Base-by-base conservation (phyloP, 192 early-diverging fungal species). In the Umbelopsis sp. region DNA sequence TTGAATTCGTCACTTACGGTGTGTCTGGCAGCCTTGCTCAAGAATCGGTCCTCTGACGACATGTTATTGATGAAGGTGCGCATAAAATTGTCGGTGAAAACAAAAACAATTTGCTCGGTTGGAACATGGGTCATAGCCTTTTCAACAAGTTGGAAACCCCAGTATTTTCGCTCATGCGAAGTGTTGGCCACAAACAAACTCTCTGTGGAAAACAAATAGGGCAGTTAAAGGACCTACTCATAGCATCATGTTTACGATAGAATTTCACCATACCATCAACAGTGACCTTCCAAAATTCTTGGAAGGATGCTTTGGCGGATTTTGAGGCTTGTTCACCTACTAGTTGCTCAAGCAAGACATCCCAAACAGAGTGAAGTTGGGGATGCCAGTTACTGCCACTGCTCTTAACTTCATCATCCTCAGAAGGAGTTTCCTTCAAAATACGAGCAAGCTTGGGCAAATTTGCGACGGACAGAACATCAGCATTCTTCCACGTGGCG, bases 121-220 rank as follows among this genome's bases (percentile, higher is more conserved):
- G 84, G 68, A 16, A 91, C 71, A 22, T 72, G 77, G 2, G 84
- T 84, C 34, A 94, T 80, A n/a, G 88, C 78, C 69, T 82, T 86
- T 67, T 91, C 88, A 50, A 97, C 88, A 24, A 97, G 75, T 66
- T 93, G 88, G 82, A 96, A 93, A 51, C 94, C 96, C 87, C 96
- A 90, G 82, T 87, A 95, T 78, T 92, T 95, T 72, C 93, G 90
- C 76, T 94, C 93, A 80, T 96, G 90, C 59, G 89, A 87, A 16
- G 88, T 71, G 8, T 88, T 84, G 0, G 88, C 81, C 44, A 85
- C 86, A 71, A 97, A 97, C 53, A 97, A 81, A 6, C 87, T 83
- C 34, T 90, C 88, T 87, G 77, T 76, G 20, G 22, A 31, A n/a
- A 36, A 51, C 24, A 31, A 38, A 59, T 29, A 71, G 4, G 31